Evolutionary conservation across 768 basidiomycete genomes (phyloP), one percentile per base, ranked within the genome.

Genomic region (Vararia minispora): DNA sequence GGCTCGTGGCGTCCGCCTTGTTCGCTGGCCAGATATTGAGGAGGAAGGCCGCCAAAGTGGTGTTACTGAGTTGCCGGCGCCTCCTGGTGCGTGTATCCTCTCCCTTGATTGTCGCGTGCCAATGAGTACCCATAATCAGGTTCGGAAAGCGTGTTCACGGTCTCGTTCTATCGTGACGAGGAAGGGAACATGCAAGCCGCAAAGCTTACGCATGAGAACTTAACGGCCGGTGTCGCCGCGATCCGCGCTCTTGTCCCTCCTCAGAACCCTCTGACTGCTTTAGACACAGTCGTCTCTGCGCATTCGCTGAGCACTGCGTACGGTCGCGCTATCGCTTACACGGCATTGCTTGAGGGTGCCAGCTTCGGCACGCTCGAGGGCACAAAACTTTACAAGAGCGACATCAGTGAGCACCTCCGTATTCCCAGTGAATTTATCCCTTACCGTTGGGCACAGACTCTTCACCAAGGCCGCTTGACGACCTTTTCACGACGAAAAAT

Each of bases 191-290:
- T 80, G 6, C 71, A 70, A 40, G 79, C 71, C 17, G 71, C 70
- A 6, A 76, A 77, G 42, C 60, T 91, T 23, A 86, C 86, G 0
- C 86, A 90, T 54, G 71, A 83, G 55, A 90, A 89, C 46, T 53
- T 94, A 41, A 92, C 88, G 2, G 86, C 91, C 3, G 91, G 87
- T 24, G 80, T 91, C n/a, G 76, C 87, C 0, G 83, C 82, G 3
- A 63, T 76, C 17, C 77, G 83, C 25, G 72, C 77, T 4, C 54
- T 91, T 16, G 74, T 94, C 48, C 89, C 91, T 2, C 62, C 76
- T 8, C 72, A 82, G 17, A 74, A 76, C 49, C 63, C 74, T 10
- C 49, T 89, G 28, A 74, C 81, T 4, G 60, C 77, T 5, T 57
- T 81, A 36, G 91, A 95, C 56, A 84, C 80, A 6, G 62, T 97